Percentiles rank a stretch among this genome's conserved stretches.
Conservation (phyloP, 768 basidiomycete genomes). For the Russula earlei region DNA sequence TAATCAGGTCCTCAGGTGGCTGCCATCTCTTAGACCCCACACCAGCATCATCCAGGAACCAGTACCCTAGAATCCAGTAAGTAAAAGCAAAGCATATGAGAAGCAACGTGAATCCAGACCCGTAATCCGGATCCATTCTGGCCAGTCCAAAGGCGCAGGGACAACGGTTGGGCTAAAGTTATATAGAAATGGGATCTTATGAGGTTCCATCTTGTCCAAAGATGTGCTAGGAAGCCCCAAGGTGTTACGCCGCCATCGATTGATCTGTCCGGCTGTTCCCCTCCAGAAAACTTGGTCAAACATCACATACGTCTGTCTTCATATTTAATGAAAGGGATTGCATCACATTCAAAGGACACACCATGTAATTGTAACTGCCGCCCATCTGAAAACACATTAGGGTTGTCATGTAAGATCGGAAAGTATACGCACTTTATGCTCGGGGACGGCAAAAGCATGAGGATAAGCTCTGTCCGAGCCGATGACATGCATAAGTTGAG, state of each 20-base stretch:
- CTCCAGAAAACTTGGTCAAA: slow-evolving; percentile 99
- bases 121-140: slow-evolving; percentile 94
- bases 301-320: slow-evolving; percentile 76
- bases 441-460: slow-evolving; percentile 96
- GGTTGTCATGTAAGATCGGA: neutral
- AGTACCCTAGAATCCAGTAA: slow-evolving; percentile 57
- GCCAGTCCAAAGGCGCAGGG: slow-evolving; percentile 94
- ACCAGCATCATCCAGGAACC: slow-evolving; percentile 92
- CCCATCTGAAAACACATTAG: slow-evolving; percentile 55
- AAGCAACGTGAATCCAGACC: slow-evolving; percentile 33
- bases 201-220: slow-evolving; percentile 92
- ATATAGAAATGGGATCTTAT: slow-evolving; percentile 96
- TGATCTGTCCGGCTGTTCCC: slow-evolving; percentile 88
- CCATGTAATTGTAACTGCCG: slow-evolving; percentile 98
- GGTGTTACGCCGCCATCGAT: slow-evolving; percentile 79
- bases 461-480: slow-evolving; percentile 86
- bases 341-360: slow-evolving; percentile 26
- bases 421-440: slow-evolving; percentile 57
- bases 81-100: neutral
- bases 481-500: neutral
- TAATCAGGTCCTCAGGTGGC: slow-evolving; percentile 68
- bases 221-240: slow-evolving; percentile 72
- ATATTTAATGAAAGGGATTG: slow-evolving; percentile 5
- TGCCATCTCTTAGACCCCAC: slow-evolving; percentile 85
- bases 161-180: slow-evolving; percentile 91